Base-by-base conservation (phyloP, 1,284 basidiomycete genomes). In the Trichosporon coremiiforme region DNA sequence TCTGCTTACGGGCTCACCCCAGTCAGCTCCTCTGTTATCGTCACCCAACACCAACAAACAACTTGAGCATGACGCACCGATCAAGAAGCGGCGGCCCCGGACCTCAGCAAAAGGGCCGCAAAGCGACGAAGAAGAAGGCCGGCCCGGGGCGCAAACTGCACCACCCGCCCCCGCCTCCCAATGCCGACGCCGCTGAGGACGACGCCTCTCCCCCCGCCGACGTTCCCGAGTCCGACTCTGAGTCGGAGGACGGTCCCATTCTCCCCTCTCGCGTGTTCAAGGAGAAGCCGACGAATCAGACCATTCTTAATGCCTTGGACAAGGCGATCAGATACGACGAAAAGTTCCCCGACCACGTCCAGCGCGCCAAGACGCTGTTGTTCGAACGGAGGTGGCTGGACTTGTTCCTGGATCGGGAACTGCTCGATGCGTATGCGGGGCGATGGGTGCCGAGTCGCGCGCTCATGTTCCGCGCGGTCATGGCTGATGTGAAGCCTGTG, bases 361-460 rank as follows among this genome's bases (percentile, higher is more conserved):
- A 84, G 70, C 73, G 73, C 33, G 80, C 80, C 68, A 84, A 84
- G 71, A 72, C 70, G 13, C 67, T 82, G 50, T 67, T 84, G 67
- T 83, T 78, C 63, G 81, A 83, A 20, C 76, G 79, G 69, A 74
- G 79, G 67, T 84, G 82, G 79, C 74, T 84, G 64, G 78, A 82
- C 65, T 79, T 83, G 9, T 84, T 84, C 70, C 73, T 72, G 36
- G 69, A 78, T 53, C 69, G 76, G 65, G 64, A 55, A 36, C 71
- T 82, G 65, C 68, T 84, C 45, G 79, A 81, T 53, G 79, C 79
- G 5, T 85, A 85, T 74, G 79, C 82, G 4, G 83, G 82, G 12
- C 75, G 84, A 70, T 85, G 84, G 84, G 84, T 85, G 2, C 84
- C 84, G 20, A 79, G 80, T 65, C 73, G 84, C 64, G 82, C 80